Evolutionary conservation across 2,329 filamentous ascomycete species (phyloP), one percentile per base, ranked within the genome.

Genomic region (Apiospora malaysiana): DNA sequence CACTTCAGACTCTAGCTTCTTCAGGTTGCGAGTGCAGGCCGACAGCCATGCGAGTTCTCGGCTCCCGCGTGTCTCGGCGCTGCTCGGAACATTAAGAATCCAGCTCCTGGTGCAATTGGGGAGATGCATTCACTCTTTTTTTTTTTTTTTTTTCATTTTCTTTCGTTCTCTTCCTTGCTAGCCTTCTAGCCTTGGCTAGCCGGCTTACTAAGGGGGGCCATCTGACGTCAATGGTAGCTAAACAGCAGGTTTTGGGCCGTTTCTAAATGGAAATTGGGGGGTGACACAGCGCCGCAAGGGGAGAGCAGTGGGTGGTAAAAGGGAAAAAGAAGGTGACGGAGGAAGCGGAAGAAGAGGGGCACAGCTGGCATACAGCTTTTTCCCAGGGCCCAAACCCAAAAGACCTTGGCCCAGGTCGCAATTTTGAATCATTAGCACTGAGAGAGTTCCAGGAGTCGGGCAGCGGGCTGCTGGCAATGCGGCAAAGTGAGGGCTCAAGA

Each of bases 21-120:
- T 16, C 12, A 45, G 16, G 4, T 9, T 45, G 32, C 32, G 32
- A 32, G 32, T 45, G 42, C 10, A 8, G 42, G n/a, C 49, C 23
- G 23, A 56, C 25, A 32, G 7, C 51, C 51, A 51, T 51, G 7
- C 14, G 23, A 49, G 7, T 1, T 21, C n/a, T 32, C 51, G 51
- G 51, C 51, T 59, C 51, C 51, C 32, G 56, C 27, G 32, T 37
- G 56, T 63, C 32, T 63, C 56, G 56, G 56, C 56, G 21, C 21
- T 63, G 56, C 56, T 63, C 56, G 32, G 56, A 40, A 63, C 56
- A n/a, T 63, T 40, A 12, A 40, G 32, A 37, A 1, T 23, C 56
- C 32, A 63, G 18, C 21, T n/a, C 32, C 56, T 9, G 32, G 27
- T 45, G 10, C 8, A 32, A n/a, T 40, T n/a, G 2, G 7, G 6